Percentiles rank a stretch among this genome's conserved stretches.
These are phyloP conservation scores for Holtermannia corniformis DNA, from an alignment of 768 basidiomycete species.

Conservation along the genomic window DNA sequence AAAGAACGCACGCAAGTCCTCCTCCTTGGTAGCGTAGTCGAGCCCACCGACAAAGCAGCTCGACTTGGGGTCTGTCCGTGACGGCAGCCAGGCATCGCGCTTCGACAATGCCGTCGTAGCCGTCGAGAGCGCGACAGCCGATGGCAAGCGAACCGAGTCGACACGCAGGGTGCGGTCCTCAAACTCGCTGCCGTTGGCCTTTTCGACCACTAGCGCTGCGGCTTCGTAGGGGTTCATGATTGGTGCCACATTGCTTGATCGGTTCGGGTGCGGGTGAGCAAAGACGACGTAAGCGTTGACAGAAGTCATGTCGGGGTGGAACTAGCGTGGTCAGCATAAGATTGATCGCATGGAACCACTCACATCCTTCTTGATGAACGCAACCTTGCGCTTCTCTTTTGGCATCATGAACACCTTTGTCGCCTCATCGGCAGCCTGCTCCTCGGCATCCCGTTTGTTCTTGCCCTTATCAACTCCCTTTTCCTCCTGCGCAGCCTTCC, in stretches of 20 bases:
- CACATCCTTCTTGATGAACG: constrained; percentile 74
- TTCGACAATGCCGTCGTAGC: constrained; percentile 36
- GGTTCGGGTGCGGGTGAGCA: constrained; percentile 50
- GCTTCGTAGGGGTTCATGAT: constrained; percentile 51
- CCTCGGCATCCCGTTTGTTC: constrained; percentile 43
- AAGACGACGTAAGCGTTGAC: constrained; percentile 89
- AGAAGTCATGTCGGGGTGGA: constrained; percentile 65
- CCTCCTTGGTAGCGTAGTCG: constrained; percentile 84
- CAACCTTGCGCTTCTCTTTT: constrained; percentile 81
- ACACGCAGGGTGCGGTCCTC: constrained; percentile 70
- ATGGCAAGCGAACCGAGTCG: constrained; percentile 51
- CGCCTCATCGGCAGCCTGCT: constrained; percentile 44
- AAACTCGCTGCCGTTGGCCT: constrained; percentile 62
- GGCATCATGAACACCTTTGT: constrained; percentile 60
- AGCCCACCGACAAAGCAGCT: constrained; percentile 87
- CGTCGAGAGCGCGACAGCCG: constrained; percentile 28
- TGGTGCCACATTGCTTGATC: constrained; percentile 40
- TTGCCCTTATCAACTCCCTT: constrained; percentile 46
- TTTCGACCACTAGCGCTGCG: constrained; percentile 51
- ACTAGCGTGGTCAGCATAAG: constrained; percentile 40
- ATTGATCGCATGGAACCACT: constrained; percentile 10
- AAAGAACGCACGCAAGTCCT: constrained; percentile 77
- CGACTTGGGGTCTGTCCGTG: constrained; percentile 57
- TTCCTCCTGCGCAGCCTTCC: constrained; percentile 40
- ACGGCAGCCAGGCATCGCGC: constrained; percentile 37